Conservation (phyloP, 495 filamentous ascomycete genomes). For the Aspergillus olivimuriae region DNA sequence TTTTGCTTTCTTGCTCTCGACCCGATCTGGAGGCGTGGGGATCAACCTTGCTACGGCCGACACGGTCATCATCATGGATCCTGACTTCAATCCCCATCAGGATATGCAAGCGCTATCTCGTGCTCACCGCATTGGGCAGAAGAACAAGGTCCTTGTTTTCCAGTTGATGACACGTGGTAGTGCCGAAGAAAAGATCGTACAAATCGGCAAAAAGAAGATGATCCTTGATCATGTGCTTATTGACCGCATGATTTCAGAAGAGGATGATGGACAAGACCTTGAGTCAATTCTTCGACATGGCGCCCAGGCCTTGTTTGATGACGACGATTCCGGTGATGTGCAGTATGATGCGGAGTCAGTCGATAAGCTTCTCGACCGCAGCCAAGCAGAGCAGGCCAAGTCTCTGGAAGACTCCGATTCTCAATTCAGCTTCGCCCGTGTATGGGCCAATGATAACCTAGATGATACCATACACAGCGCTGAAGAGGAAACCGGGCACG, state of each 20-base stretch:
- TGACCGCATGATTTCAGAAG: constrained; percentile 75
- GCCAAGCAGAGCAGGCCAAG: constrained; percentile 66
- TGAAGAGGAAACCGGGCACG: constrained; percentile 33
- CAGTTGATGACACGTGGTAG: constrained; percentile 84
- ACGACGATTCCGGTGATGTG: constrained; percentile 59
- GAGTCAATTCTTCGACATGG: constrained; percentile 88
- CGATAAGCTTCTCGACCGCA: constrained; percentile 83
- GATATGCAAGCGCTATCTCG: constrained; percentile 93
- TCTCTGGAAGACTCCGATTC: constrained; percentile 53
- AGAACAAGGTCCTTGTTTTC: constrained; percentile 91
- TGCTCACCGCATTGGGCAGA: constrained; percentile 92
- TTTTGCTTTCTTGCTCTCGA: constrained; percentile 89
- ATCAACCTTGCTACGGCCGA: constrained; percentile 98
- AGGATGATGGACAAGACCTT: constrained; percentile 66
- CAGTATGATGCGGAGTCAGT: constrained; percentile 74
- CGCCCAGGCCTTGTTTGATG: constrained; percentile 76
- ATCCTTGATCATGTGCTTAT: constrained; percentile 90
- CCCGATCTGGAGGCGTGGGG: constrained; percentile 88
- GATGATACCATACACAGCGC: constrained; percentile 52
- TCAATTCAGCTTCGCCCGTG: constrained; percentile 82
- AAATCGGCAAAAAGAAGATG: constrained; percentile 94
- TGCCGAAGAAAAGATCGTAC: constrained; percentile 92
- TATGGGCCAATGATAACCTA: constrained; percentile 85
- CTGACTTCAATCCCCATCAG: constrained; percentile 97
- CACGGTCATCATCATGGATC: constrained; percentile 97